A percentile compares a stretch with the other conserved stretches of the same genome.
These are phyloP conservation scores for Porodaedalea pini DNA, from an alignment of 1,284 basidiomycete species.

Conservation along the genomic window DNA sequence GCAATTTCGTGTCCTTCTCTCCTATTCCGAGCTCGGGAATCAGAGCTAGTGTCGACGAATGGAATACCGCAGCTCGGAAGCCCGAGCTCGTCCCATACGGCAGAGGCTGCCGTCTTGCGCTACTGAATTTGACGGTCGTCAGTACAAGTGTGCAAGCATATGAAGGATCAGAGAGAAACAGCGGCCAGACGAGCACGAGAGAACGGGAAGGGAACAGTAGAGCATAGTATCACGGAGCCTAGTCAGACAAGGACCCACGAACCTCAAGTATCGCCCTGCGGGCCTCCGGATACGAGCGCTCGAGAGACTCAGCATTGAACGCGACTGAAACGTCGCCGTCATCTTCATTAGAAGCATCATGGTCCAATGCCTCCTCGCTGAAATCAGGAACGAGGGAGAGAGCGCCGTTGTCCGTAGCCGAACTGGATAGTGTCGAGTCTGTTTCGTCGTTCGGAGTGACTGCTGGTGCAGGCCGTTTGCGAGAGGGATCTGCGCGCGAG, in stretches of 20 bases:
- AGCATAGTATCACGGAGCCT: neutral
- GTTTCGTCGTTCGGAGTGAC: neutral
- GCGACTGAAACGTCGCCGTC: neutral
- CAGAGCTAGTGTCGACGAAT: constrained; percentile 22
- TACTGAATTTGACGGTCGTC: constrained; percentile 24
- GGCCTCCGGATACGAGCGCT: neutral
- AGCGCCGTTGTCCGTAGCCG: neutral
- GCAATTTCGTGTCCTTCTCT: constrained; percentile 3
- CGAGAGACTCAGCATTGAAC: neutral
- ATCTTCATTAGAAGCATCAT: neutral
- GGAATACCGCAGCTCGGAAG: constrained; percentile 32
- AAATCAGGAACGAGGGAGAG: no score
- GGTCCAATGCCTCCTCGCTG: neutral
- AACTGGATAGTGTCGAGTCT: neutral
- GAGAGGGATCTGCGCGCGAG: neutral
- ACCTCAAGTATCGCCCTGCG: constrained; percentile 14
- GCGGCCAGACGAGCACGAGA: neutral
- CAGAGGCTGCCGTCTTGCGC: constrained; percentile 27
- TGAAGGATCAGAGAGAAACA: neutral
- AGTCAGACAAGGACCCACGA: neutral
- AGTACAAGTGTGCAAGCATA: neutral
- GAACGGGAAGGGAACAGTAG: neutral
- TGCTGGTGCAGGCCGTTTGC: no score
- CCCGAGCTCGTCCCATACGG: constrained; percentile 30
- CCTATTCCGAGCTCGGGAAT: constrained; percentile 18